These are phyloP conservation scores for Colletotrichum sp. DNA, from an alignment of 2,329 filamentous ascomycete species.

Conservation along the genomic window DNA sequence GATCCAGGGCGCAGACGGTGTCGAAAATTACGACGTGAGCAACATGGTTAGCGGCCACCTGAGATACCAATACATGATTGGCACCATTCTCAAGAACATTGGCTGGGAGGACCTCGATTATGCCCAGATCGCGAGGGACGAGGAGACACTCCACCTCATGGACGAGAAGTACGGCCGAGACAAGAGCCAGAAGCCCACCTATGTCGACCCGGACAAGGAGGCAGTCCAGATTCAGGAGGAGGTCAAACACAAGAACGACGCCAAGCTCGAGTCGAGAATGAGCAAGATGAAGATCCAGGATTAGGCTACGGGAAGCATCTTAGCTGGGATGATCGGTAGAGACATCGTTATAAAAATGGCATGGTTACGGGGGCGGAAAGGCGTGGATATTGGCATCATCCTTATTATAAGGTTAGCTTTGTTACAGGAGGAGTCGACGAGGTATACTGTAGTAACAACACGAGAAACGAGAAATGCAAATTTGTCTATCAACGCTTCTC, in stretches of 20 bases:
- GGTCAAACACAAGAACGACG: slow-evolving; percentile 28
- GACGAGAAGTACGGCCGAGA: slow-evolving; percentile 43
- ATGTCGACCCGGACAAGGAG: slow-evolving; percentile 21
- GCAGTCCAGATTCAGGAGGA: slow-evolving; percentile 20
- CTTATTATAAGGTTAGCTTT: background rate
- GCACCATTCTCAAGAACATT: slow-evolving; percentile 69
- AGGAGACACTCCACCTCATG: slow-evolving; percentile 31
- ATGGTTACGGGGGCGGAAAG: background rate
- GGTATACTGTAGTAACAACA: background rate
- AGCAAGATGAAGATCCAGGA: slow-evolving; percentile 24
- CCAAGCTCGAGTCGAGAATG: slow-evolving; percentile 30
- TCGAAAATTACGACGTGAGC: slow-evolving; percentile 73
- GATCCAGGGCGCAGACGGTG: slow-evolving; percentile 67
- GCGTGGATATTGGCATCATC: background rate
- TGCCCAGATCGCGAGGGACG: slow-evolving; percentile 35
- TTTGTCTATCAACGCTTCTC: background rate
- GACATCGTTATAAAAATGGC: background rate
- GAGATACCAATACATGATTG: slow-evolving; percentile 71
- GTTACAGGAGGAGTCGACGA: background rate
- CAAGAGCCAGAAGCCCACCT: slow-evolving; percentile 24
- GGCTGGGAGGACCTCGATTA: slow-evolving; percentile 71
- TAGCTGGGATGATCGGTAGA: slow-evolving; percentile 12
- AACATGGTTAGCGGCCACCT: slow-evolving; percentile 72
- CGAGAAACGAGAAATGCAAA: slow-evolving; percentile 4
- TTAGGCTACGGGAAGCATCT: slow-evolving; percentile 22